Conservation (phyloP, 2,329 filamentous ascomycete species). For the Stagonosporopsis tanaceti region DNA sequence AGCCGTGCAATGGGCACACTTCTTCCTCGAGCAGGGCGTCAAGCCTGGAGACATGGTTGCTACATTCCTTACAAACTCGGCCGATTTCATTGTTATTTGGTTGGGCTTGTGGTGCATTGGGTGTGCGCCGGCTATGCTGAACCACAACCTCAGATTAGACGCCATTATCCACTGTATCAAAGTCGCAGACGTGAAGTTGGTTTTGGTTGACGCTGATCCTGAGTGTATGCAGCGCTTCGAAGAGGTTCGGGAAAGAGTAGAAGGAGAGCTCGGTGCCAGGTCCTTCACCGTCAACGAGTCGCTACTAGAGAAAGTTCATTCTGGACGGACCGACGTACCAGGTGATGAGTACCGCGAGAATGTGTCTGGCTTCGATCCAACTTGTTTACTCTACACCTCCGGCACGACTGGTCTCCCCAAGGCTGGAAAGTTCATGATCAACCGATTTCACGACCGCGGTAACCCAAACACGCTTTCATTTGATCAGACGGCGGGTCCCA, state of each 20-base stretch:
- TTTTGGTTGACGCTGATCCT: constrained; percentile 65
- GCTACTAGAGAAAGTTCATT: constrained; percentile 32
- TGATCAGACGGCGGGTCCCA: constrained; percentile 47
- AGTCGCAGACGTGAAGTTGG: constrained; percentile 62
- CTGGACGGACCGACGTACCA: constrained; percentile 48
- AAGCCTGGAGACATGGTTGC: constrained; percentile 68
- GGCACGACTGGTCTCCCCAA: constrained; percentile 80
- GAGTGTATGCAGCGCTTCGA: constrained; percentile 34
- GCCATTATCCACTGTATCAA: constrained; percentile 70
- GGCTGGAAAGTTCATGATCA: constrained; percentile 41
- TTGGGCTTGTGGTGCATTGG: constrained; percentile 70
- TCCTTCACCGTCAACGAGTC: constrained; percentile 26
- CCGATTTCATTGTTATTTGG: constrained; percentile 73
- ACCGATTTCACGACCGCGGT: constrained; percentile 44
- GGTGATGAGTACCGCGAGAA: constrained; percentile 62
- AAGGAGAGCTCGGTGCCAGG: constrained; percentile 34
- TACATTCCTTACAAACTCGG: constrained; percentile 71
- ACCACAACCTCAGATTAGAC: constrained; percentile 70
- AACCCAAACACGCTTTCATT: constrained; percentile 44
- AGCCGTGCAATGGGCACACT: constrained; percentile 42
- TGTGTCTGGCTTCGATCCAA: constrained; percentile 62
- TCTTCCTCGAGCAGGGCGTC: constrained; percentile 60
- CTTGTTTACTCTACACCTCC: constrained; percentile 74
- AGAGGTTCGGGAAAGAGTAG: constrained; percentile 20
- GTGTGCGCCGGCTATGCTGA: constrained; percentile 73